phyloP scores from a whole-genome alignment of 345 rosid species.

The Eucalyptus caleyi region DNA sequence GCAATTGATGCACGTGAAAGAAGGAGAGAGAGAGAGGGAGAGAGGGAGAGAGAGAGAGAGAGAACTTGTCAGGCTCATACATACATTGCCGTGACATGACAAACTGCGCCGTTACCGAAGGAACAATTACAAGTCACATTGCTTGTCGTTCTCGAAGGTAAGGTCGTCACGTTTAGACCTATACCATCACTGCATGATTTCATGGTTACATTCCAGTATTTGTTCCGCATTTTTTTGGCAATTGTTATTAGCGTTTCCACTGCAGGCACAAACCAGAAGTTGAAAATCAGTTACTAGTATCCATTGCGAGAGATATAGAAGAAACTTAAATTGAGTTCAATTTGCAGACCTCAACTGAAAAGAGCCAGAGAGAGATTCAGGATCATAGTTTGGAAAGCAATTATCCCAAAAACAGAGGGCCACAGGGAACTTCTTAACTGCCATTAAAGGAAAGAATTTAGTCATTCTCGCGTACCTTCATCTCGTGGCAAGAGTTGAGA shows the following conservation, averaged over 20 bases:
- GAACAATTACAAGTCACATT: not conserved
- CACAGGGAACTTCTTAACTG: not conserved
- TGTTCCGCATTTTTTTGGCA: not conserved
- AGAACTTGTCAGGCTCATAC: not conserved
- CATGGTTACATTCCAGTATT: not conserved
- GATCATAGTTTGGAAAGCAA: not conserved
- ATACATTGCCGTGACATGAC: not conserved
- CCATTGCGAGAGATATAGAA: not conserved
- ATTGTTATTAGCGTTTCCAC: not conserved
- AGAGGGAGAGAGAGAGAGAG: too few species aligned
- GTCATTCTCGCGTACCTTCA: constrained; percentile 28
- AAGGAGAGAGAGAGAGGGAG: too few species aligned
- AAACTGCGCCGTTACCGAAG: not conserved
- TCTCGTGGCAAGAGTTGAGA: constrained; percentile 39
- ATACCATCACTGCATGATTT: not conserved
- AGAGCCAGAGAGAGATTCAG: not conserved
- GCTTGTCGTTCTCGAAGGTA: not conserved
- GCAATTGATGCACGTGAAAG: not conserved
- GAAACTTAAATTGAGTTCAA: not conserved
- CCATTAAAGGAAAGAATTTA: not conserved
- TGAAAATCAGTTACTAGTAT: not conserved
- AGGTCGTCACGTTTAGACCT: not conserved
- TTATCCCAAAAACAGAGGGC: not conserved
- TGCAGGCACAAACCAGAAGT: not conserved
- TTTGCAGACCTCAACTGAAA: not conserved